Evolutionary conservation across 805 yeast species (phyloP).

Genomic region (Starmerella sirachaensis): DNA sequence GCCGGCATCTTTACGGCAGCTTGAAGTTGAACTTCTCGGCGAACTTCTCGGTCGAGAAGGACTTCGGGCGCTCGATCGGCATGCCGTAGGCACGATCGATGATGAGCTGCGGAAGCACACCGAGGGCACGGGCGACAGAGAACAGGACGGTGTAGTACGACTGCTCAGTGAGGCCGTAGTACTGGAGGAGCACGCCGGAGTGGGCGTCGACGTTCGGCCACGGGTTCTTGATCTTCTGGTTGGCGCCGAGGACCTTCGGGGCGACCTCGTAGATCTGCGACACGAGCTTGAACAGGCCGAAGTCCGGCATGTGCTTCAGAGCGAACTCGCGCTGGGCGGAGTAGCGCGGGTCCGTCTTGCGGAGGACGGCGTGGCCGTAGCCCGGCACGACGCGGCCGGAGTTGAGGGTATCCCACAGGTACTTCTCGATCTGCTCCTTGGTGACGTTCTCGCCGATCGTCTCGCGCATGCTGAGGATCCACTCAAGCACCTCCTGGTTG

Average conservation of each 20-base stretch:
- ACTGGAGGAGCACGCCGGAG: conserved; percentile 74
- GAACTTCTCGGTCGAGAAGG: conserved; percentile 89
- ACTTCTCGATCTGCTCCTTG: conserved; percentile 56
- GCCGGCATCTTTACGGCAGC: conserved; percentile 19
- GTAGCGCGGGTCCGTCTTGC: conserved; percentile 84
- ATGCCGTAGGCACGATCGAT: conserved; percentile 72
- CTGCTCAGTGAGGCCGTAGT: conserved; percentile 73
- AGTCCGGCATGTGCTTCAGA: conserved; percentile 58
- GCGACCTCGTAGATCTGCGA: conserved; percentile 71
- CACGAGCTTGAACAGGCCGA: conserved; percentile 66
- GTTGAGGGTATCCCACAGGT: conserved; percentile 67
- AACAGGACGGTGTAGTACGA: conserved; percentile 76
- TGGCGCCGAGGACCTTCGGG: conserved; percentile 66
- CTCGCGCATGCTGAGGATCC: conserved; percentile 56
- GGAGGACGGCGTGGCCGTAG: conserved; percentile 77
- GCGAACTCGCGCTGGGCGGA: conserved; percentile 79
- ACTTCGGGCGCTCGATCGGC: conserved; percentile 81
- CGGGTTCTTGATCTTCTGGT: conserved; percentile 86
- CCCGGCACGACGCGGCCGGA: conserved; percentile 82
- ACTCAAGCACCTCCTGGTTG: conserved; percentile 75
- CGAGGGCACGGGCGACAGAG: conserved; percentile 79
- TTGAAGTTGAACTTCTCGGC: conserved; percentile 38
- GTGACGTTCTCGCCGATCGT: conserved; percentile 60
- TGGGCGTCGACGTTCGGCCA: conserved; percentile 88
- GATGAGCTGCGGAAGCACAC: conserved; percentile 75